Evolutionary conservation across 2,329 filamentous ascomycete species (phyloP).

Genomic region (Didymella keratinophila): DNA sequence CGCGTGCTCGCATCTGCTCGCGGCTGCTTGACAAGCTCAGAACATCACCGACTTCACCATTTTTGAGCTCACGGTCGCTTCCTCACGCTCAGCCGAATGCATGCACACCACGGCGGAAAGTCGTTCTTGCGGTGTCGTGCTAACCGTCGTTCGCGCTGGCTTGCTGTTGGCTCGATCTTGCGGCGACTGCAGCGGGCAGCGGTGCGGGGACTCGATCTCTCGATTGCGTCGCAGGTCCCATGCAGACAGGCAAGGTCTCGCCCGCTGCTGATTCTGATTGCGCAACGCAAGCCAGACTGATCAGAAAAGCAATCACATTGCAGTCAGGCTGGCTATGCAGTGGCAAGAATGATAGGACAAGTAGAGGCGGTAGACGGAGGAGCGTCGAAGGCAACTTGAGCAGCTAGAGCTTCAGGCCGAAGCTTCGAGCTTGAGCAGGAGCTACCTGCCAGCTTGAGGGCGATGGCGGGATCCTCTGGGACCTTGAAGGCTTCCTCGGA

Average conservation of each 20-base stretch:
- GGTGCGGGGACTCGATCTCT: slow-evolving; percentile 17
- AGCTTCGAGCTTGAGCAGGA: neutral
- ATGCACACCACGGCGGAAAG: neutral
- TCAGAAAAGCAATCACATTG: neutral
- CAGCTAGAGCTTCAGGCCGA: neutral
- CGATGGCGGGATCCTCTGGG: neutral
- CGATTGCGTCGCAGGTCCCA: slow-evolving; percentile 14
- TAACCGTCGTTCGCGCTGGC: slow-evolving; percentile 10
- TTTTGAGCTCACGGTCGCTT: neutral
- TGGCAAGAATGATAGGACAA: neutral
- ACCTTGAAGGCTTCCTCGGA: slow-evolving; percentile 17
- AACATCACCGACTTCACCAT: neutral
- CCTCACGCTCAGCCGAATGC: neutral
- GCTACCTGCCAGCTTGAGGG: slow-evolving; percentile 1
- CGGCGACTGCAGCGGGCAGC: slow-evolving; percentile 15
- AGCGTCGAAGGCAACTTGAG: neutral
- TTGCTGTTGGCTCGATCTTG: slow-evolving; percentile 15
- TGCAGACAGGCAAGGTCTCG: slow-evolving; percentile 4
- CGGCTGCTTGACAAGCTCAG: neutral
- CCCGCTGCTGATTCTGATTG: neutral
- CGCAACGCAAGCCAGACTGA: neutral
- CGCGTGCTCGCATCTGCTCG: neutral
- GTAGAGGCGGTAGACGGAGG: neutral
- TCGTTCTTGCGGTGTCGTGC: neutral
- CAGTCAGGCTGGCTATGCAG: neutral